Conservation (phyloP, 2,329 filamentous ascomycete species). For the Penicillium sp. region DNA sequence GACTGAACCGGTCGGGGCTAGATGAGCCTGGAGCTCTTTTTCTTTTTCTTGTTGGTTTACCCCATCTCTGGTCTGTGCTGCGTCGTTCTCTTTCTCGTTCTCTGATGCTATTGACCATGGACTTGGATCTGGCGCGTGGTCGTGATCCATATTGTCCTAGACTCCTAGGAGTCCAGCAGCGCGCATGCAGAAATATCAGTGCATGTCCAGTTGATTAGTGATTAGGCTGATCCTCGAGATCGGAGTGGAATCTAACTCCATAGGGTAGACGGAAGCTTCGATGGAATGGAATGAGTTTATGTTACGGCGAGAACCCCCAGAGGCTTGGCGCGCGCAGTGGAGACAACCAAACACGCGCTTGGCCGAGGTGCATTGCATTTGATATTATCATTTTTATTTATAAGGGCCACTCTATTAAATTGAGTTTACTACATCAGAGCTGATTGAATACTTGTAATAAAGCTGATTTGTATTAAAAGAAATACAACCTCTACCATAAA, state of each 20-base stretch:
- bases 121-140: slow-evolving; percentile 26
- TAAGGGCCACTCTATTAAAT: no score
- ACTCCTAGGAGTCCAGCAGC: not conserved
- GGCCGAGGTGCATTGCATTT: no score
- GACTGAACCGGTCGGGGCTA: not conserved
- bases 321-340: slow-evolving; percentile 18
- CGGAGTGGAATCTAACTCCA: slow-evolving; percentile 4
- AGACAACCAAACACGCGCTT: not conserved
- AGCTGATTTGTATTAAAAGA: not conserved
- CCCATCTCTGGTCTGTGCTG: slow-evolving; percentile 6
- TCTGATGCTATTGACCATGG: slow-evolving; percentile 18
- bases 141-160: slow-evolving; percentile 37
- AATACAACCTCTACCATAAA: not conserved
- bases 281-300: slow-evolving; percentile 4
- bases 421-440: no score
- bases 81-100: slow-evolving; percentile 15
- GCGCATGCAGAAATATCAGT: slow-evolving; percentile 4
- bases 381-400: no score
- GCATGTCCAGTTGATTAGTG: slow-evolving; percentile 3
- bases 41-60: slow-evolving; percentile 7
- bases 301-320: slow-evolving; percentile 1
- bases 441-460: no score
- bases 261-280: no score
- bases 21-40: not conserved
- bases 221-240: slow-evolving; percentile 4